Evolutionary conservation across 78 protist species (phyloP).

Genomic region (Reticulomyxa filosa): DNA sequence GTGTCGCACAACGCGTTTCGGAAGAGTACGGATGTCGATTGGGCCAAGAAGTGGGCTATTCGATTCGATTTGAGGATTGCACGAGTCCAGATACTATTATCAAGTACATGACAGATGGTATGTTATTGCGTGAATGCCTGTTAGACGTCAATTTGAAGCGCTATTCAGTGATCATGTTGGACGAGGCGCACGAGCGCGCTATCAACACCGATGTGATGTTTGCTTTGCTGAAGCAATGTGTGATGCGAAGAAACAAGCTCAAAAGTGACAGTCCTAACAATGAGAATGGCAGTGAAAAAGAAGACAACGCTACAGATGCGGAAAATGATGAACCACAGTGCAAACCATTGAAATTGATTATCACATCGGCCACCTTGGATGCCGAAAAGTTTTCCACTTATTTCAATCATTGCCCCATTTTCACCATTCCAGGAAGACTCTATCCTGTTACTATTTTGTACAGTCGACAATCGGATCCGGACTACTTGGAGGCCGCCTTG

Average conservation of each 20-base stretch:
- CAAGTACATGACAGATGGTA: slow-evolving; percentile 85
- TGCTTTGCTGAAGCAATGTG: slow-evolving; percentile 64
- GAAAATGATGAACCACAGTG: too few species aligned
- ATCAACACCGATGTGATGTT: slow-evolving; percentile 93
- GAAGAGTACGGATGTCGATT: slow-evolving; percentile 45
- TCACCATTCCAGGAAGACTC: slow-evolving; percentile 75
- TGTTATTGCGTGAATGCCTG: slow-evolving; percentile 86
- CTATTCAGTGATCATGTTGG: slow-evolving; percentile 55
- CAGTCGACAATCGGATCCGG: slow-evolving; percentile 73
- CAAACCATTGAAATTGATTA: slow-evolving; percentile 81
- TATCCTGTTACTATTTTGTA: slow-evolving; percentile 72
- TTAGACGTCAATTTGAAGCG: slow-evolving; percentile 40
- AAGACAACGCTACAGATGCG: too few species aligned
- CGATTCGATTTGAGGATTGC: slow-evolving; percentile 82
- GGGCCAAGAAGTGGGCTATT: slow-evolving; percentile 68
- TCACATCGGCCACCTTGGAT: slow-evolving; percentile 95
- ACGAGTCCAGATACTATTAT: slow-evolving; percentile 44
- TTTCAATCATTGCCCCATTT: slow-evolving; percentile 64
- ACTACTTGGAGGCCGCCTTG: slow-evolving; percentile 89
- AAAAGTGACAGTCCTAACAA: too few species aligned
- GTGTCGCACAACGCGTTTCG: slow-evolving; percentile 41
- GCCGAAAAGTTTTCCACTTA: slow-evolving; percentile 83
- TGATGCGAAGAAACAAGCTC: too few species aligned
- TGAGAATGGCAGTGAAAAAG: too few species aligned
- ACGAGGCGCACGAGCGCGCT: slow-evolving; percentile 98